Conservation (phyloP, 805 yeast species). For the Metahyphopichia silvanorum region DNA sequence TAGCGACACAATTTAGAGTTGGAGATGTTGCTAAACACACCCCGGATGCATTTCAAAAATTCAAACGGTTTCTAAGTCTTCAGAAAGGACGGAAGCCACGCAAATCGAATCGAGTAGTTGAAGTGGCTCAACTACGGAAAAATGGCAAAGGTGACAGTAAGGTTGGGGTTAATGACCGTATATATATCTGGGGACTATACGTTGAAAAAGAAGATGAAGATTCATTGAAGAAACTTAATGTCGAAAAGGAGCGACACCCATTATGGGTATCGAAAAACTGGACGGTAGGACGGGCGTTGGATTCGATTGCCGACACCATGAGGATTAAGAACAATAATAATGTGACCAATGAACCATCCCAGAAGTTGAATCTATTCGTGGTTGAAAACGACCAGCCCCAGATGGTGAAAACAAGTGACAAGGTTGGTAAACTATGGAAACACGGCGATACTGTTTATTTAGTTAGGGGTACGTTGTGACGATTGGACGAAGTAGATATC, state of each 20-base stretch:
- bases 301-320: slow-evolving; percentile 46
- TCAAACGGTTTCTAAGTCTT: slow-evolving; percentile 22
- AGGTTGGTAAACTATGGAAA: slow-evolving; percentile 38
- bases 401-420: slow-evolving; percentile 25
- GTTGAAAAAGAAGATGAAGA: slow-evolving; percentile 30
- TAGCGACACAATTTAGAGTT: slow-evolving; percentile 20
- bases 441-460: slow-evolving; percentile 52
- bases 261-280: slow-evolving; percentile 52
- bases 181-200: slow-evolving; percentile 48
- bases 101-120: slow-evolving; percentile 13
- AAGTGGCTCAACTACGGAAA: slow-evolving; percentile 35
- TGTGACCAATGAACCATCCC: slow-evolving; percentile 34
- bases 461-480: slow-evolving; percentile 57
- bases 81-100: slow-evolving; percentile 13
- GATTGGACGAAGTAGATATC: too few relatives aligned
- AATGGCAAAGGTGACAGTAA: slow-evolving; percentile 52
- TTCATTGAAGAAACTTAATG: slow-evolving; percentile 17
- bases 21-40: slow-evolving; percentile 21
- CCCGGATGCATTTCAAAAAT: slow-evolving; percentile 23
- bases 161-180: slow-evolving; percentile 40
- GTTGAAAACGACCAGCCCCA: slow-evolving; percentile 13
- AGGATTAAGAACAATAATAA: slow-evolving; percentile 51
- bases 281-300: slow-evolving; percentile 60
- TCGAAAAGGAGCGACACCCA: slow-evolving; percentile 25
- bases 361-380: slow-evolving; percentile 48